Conservation (phyloP, 768 basidiomycete genomes). For the Auricularia sp. region DNA sequence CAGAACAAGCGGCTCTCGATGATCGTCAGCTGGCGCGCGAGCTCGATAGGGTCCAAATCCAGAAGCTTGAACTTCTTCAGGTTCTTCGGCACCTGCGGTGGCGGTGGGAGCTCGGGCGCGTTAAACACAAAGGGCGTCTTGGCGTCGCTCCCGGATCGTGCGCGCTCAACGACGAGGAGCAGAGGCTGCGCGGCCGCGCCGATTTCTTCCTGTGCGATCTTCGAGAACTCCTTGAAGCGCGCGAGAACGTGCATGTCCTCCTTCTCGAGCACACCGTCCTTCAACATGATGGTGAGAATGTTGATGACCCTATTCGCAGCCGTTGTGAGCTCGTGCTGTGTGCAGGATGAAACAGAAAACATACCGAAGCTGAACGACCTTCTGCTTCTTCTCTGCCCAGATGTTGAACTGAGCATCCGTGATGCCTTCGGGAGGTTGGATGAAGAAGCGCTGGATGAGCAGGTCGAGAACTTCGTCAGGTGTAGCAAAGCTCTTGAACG, state of each 20-base stretch:
- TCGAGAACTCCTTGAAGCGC: conserved; percentile 70
- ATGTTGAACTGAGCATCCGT: conserved; percentile 51
- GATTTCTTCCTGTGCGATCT: conserved; percentile 46
- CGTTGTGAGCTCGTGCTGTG: conserved; percentile 4
- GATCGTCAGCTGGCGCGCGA: conserved; percentile 88
- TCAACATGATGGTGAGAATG: conserved; percentile 81
- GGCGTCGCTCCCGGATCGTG: conserved; percentile 47
- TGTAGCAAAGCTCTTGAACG: conserved; percentile 89
- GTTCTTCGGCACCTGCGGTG: conserved; percentile 64
- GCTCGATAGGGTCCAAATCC: conserved; percentile 81
- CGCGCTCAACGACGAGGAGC: conserved; percentile 63
- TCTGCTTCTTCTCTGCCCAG: conserved; percentile 82
- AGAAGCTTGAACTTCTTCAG: conserved; percentile 66
- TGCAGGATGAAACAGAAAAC: conserved; percentile 16
- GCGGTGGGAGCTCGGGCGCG: conserved; percentile 50
- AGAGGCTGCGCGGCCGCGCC: conserved; percentile 71
- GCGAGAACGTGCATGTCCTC: conserved; percentile 78
- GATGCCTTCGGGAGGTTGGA: conserved; percentile 63
- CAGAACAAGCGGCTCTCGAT: conserved; percentile 82
- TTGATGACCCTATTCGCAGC: conserved; percentile 63
- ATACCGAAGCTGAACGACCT: conserved; percentile 78
- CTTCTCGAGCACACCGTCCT: conserved; percentile 74
- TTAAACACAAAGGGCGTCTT: conserved; percentile 49
- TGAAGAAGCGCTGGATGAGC: conserved; percentile 73
- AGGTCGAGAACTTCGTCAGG: conserved; percentile 74